phyloP scores from a whole-genome alignment of 2,329 filamentous ascomycete genomes.

The Monosporascus sp. region DNA sequence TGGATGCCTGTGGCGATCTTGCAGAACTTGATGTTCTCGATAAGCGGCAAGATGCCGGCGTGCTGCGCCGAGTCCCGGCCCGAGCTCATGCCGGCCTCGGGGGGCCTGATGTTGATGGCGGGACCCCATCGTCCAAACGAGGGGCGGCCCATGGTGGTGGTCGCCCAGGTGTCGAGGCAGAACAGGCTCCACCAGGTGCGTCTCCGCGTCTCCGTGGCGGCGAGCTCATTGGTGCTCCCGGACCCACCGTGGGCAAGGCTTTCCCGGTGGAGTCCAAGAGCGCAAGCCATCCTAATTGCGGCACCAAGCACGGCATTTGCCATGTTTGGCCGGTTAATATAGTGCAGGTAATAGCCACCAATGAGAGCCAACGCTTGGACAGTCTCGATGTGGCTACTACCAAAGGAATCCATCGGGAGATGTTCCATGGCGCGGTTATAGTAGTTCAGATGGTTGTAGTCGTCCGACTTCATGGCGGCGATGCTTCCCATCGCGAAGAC shows the following conservation, averaged over 20 bases:
- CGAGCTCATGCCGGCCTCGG: constrained; percentile 46
- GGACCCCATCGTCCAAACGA: constrained; percentile 63
- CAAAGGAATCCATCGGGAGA: constrained; percentile 61
- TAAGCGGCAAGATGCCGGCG: constrained; percentile 62
- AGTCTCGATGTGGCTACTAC: constrained; percentile 66
- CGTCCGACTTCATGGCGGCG: constrained; percentile 57
- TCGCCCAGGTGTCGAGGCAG: constrained; percentile 69
- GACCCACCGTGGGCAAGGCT: constrained; percentile 33
- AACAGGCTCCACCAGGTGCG: constrained; percentile 73
- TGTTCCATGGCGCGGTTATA: constrained; percentile 64
- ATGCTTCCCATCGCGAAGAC: constrained; percentile 72
- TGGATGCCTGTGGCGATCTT: constrained; percentile 74
- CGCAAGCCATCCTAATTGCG: constrained; percentile 67
- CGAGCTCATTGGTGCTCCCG: constrained; percentile 36
- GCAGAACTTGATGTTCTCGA: constrained; percentile 75
- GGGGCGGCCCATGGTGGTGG: constrained; percentile 64
- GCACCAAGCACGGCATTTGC: constrained; percentile 68
- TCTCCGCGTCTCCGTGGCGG: constrained; percentile 54
- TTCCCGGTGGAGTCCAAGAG: constrained; percentile 66
- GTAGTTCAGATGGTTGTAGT: constrained; percentile 64
- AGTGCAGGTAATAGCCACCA: constrained; percentile 72
- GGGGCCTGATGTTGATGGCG: constrained; percentile 60
- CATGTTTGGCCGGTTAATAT: constrained; percentile 71
- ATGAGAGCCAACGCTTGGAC: constrained; percentile 67
- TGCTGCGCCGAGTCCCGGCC: constrained; percentile 50